phyloP scores from a whole-genome alignment of 306 rosid genomes.

The Prosopis cineraria region DNA sequence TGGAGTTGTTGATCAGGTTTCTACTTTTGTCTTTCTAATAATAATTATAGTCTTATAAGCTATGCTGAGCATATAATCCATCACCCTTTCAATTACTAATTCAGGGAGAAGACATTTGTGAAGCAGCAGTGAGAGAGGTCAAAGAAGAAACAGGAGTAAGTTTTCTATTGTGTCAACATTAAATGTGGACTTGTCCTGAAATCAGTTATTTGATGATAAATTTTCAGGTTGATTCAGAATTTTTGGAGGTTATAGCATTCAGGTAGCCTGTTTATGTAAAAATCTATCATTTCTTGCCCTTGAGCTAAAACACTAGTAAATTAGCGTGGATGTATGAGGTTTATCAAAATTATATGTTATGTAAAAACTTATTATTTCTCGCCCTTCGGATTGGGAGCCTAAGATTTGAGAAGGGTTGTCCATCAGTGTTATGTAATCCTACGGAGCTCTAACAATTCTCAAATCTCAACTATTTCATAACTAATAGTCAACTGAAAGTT shows the following conservation, averaged over 20 bases:
- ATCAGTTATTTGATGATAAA: constrained; percentile 19
- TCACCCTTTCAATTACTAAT: constrained; percentile 29
- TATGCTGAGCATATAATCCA: constrained; percentile 23
- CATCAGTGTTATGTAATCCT: background rate
- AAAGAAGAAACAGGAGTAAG: constrained; percentile 96
- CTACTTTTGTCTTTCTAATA: constrained; percentile 10
- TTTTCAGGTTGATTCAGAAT: constrained; percentile 81
- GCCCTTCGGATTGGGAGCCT: background rate
- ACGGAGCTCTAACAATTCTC: background rate
- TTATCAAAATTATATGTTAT: background rate
- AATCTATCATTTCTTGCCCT: constrained; percentile 1
- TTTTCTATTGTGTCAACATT: constrained; percentile 15
- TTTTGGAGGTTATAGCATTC: constrained; percentile 79
- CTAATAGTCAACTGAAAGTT: background rate
- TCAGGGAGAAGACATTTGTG: constrained; percentile 86
- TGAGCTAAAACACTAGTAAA: background rate
- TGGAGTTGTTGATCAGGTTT: constrained; percentile 82
- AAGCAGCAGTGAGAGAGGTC: constrained; percentile 82
- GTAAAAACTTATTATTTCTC: background rate
- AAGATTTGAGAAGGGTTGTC: background rate
- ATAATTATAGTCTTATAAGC: constrained; percentile 5
- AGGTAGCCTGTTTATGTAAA: constrained; percentile 50
- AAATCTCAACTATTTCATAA: background rate
- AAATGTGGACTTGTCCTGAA: constrained; percentile 16
- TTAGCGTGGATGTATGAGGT: background rate